Conservation (phyloP, 768 basidiomycete species). For the Termitomyces sp. region DNA sequence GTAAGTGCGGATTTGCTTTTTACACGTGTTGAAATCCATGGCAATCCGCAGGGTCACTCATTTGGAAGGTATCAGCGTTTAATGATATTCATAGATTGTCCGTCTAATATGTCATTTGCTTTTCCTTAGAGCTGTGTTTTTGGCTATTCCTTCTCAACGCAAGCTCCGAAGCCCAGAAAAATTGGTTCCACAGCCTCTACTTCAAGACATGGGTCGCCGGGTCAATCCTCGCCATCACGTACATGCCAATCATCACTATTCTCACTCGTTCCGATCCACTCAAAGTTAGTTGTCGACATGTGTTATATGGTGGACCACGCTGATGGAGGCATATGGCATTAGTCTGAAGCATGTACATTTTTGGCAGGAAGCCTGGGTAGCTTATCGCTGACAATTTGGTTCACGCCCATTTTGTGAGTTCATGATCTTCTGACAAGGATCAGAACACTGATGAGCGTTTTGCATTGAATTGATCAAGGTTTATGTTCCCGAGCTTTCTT, state of each 20-base stretch:
- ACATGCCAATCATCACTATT: slow-evolving; percentile 68
- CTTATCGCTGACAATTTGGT: slow-evolving; percentile 67
- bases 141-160: slow-evolving; percentile 81
- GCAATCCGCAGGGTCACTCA: slow-evolving; percentile 59
- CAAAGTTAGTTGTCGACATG: slow-evolving; percentile 38
- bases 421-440: background rate
- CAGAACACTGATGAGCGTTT: slow-evolving; percentile 9
- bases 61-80: slow-evolving; percentile 54
- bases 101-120: background rate
- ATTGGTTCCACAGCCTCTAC: slow-evolving; percentile 75
- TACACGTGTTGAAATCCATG: background rate
- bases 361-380: slow-evolving; percentile 67
- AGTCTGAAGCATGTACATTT: slow-evolving; percentile 71
- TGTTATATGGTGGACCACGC: background rate
- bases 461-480: slow-evolving; percentile 48
- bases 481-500: slow-evolving; percentile 68
- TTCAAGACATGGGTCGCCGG: slow-evolving; percentile 73
- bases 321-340: slow-evolving; percentile 6
- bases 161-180: slow-evolving; percentile 45
- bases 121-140: slow-evolving; percentile 69
- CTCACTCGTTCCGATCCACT: slow-evolving; percentile 55
- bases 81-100: background rate
- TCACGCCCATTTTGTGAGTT: slow-evolving; percentile 61
- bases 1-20: slow-evolving; percentile 33
- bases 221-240: slow-evolving; percentile 51